Evolutionary conservation across 148 eudicot species (phyloP).

Genomic region (Heliosperma pusillum): DNA sequence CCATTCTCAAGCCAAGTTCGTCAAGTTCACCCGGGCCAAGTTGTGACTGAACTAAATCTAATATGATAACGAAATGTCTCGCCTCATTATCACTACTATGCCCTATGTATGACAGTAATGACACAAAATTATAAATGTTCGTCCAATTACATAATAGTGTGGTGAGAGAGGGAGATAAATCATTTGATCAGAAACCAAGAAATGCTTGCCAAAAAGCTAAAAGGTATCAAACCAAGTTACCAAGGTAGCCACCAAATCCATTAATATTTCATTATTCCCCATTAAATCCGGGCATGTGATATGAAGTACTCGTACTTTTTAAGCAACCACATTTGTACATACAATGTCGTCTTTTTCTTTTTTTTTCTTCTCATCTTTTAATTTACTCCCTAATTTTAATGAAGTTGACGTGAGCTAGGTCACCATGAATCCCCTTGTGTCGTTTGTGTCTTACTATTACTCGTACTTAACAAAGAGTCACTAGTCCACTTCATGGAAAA

Average conservation of each 20-base stretch:
- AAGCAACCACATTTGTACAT: constrained; percentile 23
- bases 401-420: constrained; percentile 6
- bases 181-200: too few species aligned
- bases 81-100: too few species aligned
- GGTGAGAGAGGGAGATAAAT: not conserved
- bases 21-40: too few species aligned
- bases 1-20: too few species aligned
- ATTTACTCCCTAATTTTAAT: not conserved
- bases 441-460: not conserved
- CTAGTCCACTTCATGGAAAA: too few species aligned
- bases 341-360: not conserved
- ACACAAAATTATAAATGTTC: too few species aligned
- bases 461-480: too few species aligned
- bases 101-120: too few species aligned
- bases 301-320: constrained; percentile 21
- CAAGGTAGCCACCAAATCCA: constrained; percentile 25
- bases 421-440: not conserved
- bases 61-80: too few species aligned
- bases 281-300: constrained; percentile 30
- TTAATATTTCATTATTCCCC: constrained; percentile 11
- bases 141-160: too few species aligned
- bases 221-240: not conserved
- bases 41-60: too few species aligned
- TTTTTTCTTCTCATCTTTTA: not conserved
- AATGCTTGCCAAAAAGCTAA: not conserved